Conservation (phyloP, 2,329 filamentous ascomycete genomes). For the Exophiala spinifera region DNA sequence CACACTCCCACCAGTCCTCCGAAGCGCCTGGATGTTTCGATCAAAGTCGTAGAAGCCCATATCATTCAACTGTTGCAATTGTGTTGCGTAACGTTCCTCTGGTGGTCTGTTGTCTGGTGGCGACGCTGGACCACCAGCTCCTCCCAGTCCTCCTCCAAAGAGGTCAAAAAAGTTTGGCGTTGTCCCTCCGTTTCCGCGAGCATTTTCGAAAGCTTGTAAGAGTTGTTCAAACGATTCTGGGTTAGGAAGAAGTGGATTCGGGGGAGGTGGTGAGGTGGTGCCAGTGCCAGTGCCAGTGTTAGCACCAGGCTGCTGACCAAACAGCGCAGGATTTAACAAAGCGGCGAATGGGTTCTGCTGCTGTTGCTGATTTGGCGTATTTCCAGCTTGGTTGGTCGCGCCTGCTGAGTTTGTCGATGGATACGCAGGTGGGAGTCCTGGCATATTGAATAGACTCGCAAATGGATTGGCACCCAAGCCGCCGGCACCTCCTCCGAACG, state of each 20-base stretch:
- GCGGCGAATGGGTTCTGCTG: slow-evolving; percentile 65
- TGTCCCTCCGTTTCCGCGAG: slow-evolving; percentile 32
- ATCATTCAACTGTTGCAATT: slow-evolving; percentile 90
- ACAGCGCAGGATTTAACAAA: slow-evolving; percentile 54
- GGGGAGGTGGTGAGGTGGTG: slow-evolving; percentile 36
- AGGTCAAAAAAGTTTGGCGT: slow-evolving; percentile 32
- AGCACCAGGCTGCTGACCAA: slow-evolving; percentile 32
- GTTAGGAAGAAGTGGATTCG: slow-evolving; percentile 53
- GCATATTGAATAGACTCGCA: slow-evolving; percentile 56
- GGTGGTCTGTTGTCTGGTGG: slow-evolving; percentile 82
- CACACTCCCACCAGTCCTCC: slow-evolving; percentile 87
- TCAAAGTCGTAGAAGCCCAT: slow-evolving; percentile 99
- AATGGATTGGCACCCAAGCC: slow-evolving; percentile 61
- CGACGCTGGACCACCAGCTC: slow-evolving; percentile 40
- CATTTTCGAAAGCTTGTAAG: slow-evolving; percentile 49
- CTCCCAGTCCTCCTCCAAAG: slow-evolving; percentile 31
- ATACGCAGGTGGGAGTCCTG: slow-evolving; percentile 12
- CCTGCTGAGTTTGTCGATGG: slow-evolving; percentile 1
- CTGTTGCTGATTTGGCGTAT: slow-evolving; percentile 31
- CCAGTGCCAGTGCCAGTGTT: slow-evolving; percentile 16
- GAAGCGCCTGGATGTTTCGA: slow-evolving; percentile 79
- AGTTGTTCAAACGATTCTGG: slow-evolving; percentile 57
- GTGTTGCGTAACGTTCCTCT: slow-evolving; percentile 87
- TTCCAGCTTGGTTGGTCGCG: neutral
- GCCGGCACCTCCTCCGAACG: slow-evolving; percentile 28